phyloP scores from a whole-genome alignment of 2,329 filamentous ascomycete genomes.

The Xylaria sp. region DNA sequence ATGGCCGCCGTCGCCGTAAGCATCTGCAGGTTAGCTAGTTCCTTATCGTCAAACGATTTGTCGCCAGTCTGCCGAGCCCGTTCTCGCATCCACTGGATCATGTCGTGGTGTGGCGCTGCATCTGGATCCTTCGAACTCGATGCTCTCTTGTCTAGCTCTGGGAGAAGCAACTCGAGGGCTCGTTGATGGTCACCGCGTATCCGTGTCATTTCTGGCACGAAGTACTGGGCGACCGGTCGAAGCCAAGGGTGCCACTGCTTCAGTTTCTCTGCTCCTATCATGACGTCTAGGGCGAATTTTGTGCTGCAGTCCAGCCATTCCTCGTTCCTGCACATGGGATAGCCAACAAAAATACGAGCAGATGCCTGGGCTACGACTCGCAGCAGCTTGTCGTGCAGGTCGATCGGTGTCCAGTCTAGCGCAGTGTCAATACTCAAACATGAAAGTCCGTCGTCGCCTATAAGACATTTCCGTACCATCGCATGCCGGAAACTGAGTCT shows the following conservation, averaged over 20 bases:
- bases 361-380: conserved; percentile 34
- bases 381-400: conserved; percentile 33
- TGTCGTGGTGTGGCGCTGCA: conserved; percentile 25
- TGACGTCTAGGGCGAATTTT: conserved; percentile 33
- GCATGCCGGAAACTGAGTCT: conserved; percentile 33
- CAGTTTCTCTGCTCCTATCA: conserved; percentile 34
- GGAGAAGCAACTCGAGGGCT: conserved; percentile 29
- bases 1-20: conserved; percentile 40
- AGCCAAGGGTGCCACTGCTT: conserved; percentile 36
- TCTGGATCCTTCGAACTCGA: conserved; percentile 8
- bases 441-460: neutral
- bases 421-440: conserved; percentile 4
- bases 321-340: conserved; percentile 34
- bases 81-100: conserved; percentile 37
- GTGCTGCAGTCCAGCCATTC: conserved; percentile 35
- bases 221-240: conserved; percentile 32
- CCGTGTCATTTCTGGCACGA: conserved; percentile 33
- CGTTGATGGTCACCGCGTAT: conserved; percentile 32
- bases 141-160: conserved; percentile 30
- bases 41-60: conserved; percentile 30
- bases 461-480: conserved; percentile 21
- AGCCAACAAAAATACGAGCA: conserved; percentile 35
- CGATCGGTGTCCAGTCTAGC: conserved; percentile 34
- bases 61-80: conserved; percentile 31
- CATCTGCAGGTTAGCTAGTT: conserved; percentile 36